These are phyloP conservation scores for Diplodia seriata DNA, from an alignment of 2,329 filamentous ascomycete species.

Conservation along the genomic window DNA sequence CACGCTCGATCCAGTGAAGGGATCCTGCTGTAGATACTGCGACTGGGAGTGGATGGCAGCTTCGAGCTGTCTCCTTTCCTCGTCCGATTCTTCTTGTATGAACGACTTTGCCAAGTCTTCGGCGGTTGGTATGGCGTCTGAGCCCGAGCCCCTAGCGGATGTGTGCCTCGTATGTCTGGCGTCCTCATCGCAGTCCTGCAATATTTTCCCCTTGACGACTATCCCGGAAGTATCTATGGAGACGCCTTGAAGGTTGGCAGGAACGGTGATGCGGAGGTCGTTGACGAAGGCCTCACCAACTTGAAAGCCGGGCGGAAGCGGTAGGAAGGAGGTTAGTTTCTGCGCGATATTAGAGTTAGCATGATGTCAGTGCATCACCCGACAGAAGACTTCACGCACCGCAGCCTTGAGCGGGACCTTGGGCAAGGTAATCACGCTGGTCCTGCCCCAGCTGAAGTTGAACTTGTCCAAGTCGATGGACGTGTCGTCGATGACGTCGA, in stretches of 20 bases:
- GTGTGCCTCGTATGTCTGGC: background rate
- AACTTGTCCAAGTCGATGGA: constrained; percentile 86
- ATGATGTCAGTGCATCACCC: constrained; percentile 14
- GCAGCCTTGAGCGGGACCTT: constrained; percentile 83
- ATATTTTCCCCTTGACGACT: constrained; percentile 62
- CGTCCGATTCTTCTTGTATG: constrained; percentile 71
- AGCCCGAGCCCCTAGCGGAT: constrained; percentile 32
- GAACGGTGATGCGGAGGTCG: constrained; percentile 79
- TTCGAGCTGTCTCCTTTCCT: constrained; percentile 72
- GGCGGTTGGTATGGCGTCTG: constrained; percentile 66
- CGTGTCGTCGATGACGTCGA: constrained; percentile 88
- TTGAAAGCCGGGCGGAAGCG: constrained; percentile 74
- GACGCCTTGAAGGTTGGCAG: constrained; percentile 88
- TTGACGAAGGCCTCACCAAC: constrained; percentile 77
- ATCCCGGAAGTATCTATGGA: constrained; percentile 82
- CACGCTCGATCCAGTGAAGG: constrained; percentile 54
- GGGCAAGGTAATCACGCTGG: constrained; percentile 82
- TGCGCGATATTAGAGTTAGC: constrained; percentile 49
- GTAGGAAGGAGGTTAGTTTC: constrained; percentile 81
- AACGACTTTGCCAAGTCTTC: constrained; percentile 80
- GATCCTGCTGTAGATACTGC: constrained; percentile 63
- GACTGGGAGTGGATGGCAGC: constrained; percentile 70
- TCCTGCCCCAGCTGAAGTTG: constrained; percentile 81
- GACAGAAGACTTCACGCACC: constrained; percentile 57
- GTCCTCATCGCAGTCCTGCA: background rate